Conservation (phyloP, 495 filamentous ascomycete genomes). For the Xylaria castorea region DNA sequence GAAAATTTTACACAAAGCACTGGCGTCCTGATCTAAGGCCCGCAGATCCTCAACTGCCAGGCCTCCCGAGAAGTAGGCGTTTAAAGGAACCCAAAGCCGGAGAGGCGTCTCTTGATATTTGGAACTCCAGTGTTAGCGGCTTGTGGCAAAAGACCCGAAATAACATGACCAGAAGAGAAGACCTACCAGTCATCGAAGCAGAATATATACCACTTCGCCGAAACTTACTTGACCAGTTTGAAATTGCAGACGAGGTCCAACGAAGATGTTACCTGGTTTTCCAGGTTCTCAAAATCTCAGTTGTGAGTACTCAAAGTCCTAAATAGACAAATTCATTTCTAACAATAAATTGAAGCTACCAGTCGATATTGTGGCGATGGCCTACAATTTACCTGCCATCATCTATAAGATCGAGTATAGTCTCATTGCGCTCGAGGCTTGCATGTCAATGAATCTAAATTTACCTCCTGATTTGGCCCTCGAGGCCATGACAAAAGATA, state of each 20-base stretch:
- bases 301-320: slow-evolving; percentile 58
- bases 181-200: slow-evolving; percentile 81
- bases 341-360: slow-evolving; percentile 63
- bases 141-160: slow-evolving; percentile 45
- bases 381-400: slow-evolving; percentile 79
- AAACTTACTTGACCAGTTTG: slow-evolving; percentile 75
- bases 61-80: slow-evolving; percentile 36
- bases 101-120: slow-evolving; percentile 40
- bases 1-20: slow-evolving; percentile 60
- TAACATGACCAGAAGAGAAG: slow-evolving; percentile 51
- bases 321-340: slow-evolving; percentile 22
- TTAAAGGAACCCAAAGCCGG: slow-evolving; percentile 34
- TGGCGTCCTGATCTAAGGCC: slow-evolving; percentile 55
- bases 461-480: slow-evolving; percentile 75
- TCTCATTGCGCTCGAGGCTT: slow-evolving; percentile 76
- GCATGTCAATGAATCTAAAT: slow-evolving; percentile 61
- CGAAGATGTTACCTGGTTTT: slow-evolving; percentile 57
- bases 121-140: slow-evolving; percentile 52
- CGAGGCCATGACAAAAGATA: slow-evolving; percentile 94
- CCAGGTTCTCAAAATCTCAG: slow-evolving; percentile 70
- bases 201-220: slow-evolving; percentile 75
- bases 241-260: slow-evolving; percentile 42
- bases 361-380: slow-evolving; percentile 66
- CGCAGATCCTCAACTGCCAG: slow-evolving; percentile 47
- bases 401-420: slow-evolving; percentile 83